Evolutionary conservation across 768 basidiomycete genomes (phyloP), one percentile per base, ranked within the genome.

Genomic region (Gymnopilus dilepis): DNA sequence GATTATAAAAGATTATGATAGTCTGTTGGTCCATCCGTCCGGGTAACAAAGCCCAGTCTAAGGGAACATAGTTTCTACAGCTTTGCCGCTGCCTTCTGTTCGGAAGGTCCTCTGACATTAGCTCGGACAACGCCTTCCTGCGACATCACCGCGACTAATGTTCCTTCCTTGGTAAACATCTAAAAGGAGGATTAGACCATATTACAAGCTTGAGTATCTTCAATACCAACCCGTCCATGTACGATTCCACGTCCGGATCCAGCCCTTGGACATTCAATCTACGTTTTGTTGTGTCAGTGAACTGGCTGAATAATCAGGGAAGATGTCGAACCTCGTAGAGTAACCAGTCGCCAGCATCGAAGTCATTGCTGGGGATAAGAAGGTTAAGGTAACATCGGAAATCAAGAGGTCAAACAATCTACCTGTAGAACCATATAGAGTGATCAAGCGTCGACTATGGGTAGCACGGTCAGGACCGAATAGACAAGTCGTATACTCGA

Each of bases 81-180:
- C 40, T 62, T 66, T 38, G 38, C 34, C 30, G 41, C 65, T 47
- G 56, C 59, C 59, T 72, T 72, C 26, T 60, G 58, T 40, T 66
- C 71, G 13, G 67, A 67, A 13, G 82, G 81, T 12, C 77, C 81
- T 62, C 82, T 79, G 64, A 80, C 75, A 65, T 83, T 77, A 30
- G 86, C 86, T 41, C 91, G 83, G 41, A 91, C 79, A 7, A 92
- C 88, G 6, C 92, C 92, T 77, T 94, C 92, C 70, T 94, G 92
- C 24, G 89, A 85, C 28, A 84, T 87, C 12, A 91, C 84, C n/a
- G 91, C 92, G 24, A 93, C 80, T 12, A 94, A 76, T 6, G 70
- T 82, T 7, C 92, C 91, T 24, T 74, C 71, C 26, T 80, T 84
- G n/a, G 86, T 86, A 70, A 89, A 94, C 69, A 94, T 74, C 90